Evolutionary conservation across 148 eudicot species (phyloP), one percentile per base, ranked within the genome.

Genomic region (Arctostaphylos glauca): DNA sequence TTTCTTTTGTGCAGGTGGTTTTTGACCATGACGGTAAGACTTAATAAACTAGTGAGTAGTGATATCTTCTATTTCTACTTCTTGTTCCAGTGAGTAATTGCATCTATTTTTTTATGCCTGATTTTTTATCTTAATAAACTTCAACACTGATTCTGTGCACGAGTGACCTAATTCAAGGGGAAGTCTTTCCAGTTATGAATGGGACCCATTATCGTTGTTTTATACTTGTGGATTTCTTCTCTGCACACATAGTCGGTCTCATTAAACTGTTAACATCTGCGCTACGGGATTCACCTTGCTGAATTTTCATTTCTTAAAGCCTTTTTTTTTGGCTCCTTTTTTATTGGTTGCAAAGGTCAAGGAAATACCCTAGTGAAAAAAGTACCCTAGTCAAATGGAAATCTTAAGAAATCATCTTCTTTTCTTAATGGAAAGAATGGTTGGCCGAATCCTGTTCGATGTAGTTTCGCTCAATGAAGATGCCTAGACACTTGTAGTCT

Each of bases 21-120:
- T 95, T 95, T 87, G 98, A 95, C 85, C 95, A 95, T 87, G 93
- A 92, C 82, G 98, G 98, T 95, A 85, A 91, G 95, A 79, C 81
- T 81, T 83, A 25, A 50, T 74, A 14, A 53, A 67, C 86, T 78
- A 75, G 73, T 80, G 25, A 76, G 85, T 78, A 78, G 60, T 78
- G n/a, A 50, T 25, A 47, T 81, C 70, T 38, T 80, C 64, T 54
- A 21, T 59, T 60, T 43, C 21, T 76, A 13, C 38, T 47, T 46
- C 15, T 9, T 9, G 53, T 10, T 23, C 3, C 68, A 41, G 6
- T 2, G 48, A 41, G 14, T 56, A 19, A 9, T 21, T 79, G 41
- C 25, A 10, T 7, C 72, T 78, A 19, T 79, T 59, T 46, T 46
- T 18, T 12, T 15, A 2, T 9, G 16, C 66, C 25, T 18, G 18